A percentile compares a stretch with the other conserved stretches of the same genome.
Conservation (phyloP, 257 asterid species). For the Jasminum sambac region DNA sequence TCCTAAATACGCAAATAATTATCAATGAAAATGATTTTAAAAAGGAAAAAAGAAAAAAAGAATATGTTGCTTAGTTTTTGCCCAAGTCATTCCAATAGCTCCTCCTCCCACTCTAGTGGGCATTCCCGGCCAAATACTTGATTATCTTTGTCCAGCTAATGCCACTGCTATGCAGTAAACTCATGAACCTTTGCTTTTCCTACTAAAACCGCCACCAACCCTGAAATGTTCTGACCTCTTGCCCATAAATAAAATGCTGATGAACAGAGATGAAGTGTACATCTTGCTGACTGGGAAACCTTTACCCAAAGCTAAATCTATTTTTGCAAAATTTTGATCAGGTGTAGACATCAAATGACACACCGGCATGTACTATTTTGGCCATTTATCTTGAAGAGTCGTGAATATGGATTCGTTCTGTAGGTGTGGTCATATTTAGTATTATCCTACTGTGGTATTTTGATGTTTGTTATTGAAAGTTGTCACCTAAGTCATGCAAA, state of each 20-base stretch:
- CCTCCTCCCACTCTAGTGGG: neutral
- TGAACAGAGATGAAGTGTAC: neutral
- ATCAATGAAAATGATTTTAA: neutral
- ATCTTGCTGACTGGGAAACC: neutral
- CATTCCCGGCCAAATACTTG: neutral
- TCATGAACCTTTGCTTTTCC: neutral
- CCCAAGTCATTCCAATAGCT: neutral
- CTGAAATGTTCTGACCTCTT: neutral
- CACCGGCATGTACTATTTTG: neutral
- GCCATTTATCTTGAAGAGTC: neutral
- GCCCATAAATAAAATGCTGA: neutral
- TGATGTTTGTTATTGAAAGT: neutral
- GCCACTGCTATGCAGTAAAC: neutral
- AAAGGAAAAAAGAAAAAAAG: neutral
- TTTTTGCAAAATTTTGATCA: neutral
- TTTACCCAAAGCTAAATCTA: neutral
- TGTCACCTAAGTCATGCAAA: neutral
- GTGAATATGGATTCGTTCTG: neutral
- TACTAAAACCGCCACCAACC: neutral
- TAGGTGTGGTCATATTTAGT: neutral
- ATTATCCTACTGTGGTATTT: neutral
- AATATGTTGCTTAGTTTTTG: too few species aligned
- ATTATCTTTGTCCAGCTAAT: neutral
- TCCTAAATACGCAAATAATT: neutral
- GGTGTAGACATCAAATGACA: neutral